Conservation (phyloP, 495 filamentous ascomycete genomes). For the Barbatosphaeria neglecta region DNA sequence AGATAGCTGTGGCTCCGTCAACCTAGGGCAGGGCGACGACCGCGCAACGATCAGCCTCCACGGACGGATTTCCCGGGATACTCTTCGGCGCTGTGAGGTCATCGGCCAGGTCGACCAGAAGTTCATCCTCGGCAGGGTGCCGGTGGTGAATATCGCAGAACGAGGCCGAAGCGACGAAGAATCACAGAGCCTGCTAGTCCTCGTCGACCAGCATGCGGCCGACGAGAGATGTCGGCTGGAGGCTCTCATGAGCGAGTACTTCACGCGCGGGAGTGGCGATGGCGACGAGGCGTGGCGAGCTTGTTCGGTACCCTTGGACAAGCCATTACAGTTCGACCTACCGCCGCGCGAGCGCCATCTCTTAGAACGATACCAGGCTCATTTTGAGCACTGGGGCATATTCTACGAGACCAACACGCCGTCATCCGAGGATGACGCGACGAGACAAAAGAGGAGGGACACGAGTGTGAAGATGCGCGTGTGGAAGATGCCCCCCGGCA, state of each 20-base stretch:
- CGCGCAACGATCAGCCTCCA: constrained; percentile 9
- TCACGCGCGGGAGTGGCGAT: constrained; percentile 1
- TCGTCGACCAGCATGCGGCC: constrained; percentile 92
- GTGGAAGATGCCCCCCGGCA: constrained; percentile 50
- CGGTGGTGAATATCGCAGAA: background rate
- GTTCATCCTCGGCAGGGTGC: constrained; percentile 65
- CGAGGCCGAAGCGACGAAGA: background rate
- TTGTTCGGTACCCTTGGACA: constrained; percentile 21
- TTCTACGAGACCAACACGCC: constrained; percentile 42
- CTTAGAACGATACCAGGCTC: constrained; percentile 37
- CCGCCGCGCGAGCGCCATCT: constrained; percentile 44
- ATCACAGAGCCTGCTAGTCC: constrained; percentile 37
- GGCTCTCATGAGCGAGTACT: constrained; percentile 38
- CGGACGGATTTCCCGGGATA: constrained; percentile 54
- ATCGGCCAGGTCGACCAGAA: constrained; percentile 82
- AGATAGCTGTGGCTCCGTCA: background rate
- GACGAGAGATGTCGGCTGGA: constrained; percentile 83
- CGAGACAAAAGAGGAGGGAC: background rate
- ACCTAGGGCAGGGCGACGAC: constrained; percentile 3
- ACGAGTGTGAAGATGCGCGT: constrained; percentile 34
- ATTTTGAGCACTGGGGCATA: constrained; percentile 66
- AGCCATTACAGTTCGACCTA: constrained; percentile 51
- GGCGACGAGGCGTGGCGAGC: constrained; percentile 3
- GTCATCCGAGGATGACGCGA: background rate
- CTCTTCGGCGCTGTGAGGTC: constrained; percentile 50